Conservation (phyloP, 2,329 filamentous ascomycete genomes). For the Metarhizium rileyi region DNA sequence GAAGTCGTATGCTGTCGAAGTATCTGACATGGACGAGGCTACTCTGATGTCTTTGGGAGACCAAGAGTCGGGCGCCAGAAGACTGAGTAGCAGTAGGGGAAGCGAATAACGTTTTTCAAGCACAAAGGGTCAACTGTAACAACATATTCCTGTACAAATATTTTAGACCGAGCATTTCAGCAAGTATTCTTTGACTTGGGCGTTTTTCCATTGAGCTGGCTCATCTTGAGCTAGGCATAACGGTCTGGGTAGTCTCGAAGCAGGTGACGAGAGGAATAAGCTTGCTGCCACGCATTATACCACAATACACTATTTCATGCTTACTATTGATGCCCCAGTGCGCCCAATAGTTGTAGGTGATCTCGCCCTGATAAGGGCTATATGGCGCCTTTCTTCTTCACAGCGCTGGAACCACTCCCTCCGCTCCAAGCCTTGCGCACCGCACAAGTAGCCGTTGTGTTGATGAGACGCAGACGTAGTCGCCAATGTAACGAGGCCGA, state of each 20-base stretch:
- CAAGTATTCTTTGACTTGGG: too few relatives aligned
- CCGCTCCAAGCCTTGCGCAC: slow-evolving; percentile 15
- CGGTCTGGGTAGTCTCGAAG: too few relatives aligned
- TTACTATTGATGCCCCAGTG: too few relatives aligned
- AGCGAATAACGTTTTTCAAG: neutral
- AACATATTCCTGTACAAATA: neutral
- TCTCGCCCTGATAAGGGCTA: too few relatives aligned
- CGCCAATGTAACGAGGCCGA: slow-evolving; percentile 30
- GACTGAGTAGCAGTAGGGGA: slow-evolving; percentile 1
- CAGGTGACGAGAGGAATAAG: too few relatives aligned
- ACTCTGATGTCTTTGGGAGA: neutral
- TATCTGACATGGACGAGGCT: slow-evolving; percentile 1
- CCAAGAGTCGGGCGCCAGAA: neutral
- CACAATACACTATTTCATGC: too few relatives aligned
- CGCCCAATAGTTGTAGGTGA: too few relatives aligned
- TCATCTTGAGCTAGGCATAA: too few relatives aligned
- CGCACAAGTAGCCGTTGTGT: slow-evolving; percentile 20
- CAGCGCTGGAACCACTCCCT: neutral
- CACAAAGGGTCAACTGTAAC: neutral
- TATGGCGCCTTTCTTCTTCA: too few relatives aligned
- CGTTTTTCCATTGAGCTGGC: too few relatives aligned
- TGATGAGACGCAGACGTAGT: slow-evolving; percentile 37
- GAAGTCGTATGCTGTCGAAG: slow-evolving; percentile 1
- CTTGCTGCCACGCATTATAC: too few relatives aligned
- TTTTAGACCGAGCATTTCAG: neutral